phyloP scores from a whole-genome alignment of 305 asterid genomes.

The Rubia peregrina region DNA sequence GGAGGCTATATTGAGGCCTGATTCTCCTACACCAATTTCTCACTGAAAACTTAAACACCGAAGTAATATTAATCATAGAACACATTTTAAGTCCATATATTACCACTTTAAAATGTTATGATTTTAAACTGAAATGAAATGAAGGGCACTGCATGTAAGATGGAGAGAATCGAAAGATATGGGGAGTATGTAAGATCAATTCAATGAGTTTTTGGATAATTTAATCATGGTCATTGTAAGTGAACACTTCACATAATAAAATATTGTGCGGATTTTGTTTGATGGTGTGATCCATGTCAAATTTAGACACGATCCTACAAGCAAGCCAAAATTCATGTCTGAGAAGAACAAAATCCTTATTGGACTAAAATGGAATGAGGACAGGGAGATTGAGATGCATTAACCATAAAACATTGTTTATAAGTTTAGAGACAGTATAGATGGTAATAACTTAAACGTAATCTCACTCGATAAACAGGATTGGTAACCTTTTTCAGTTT shows the following conservation, averaged over 20 bases:
- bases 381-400: not conserved
- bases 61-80: too few species aligned
- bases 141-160: too few species aligned
- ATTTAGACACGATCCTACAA: not conserved
- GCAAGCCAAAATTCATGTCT: not conserved
- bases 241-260: not conserved
- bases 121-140: too few species aligned
- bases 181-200: too few species aligned
- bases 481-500: not conserved
- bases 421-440: not conserved
- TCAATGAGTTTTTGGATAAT: not conserved
- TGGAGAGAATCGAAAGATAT: too few species aligned
- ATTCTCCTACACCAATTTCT: too few species aligned
- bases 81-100: too few species aligned
- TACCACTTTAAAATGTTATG: too few species aligned
- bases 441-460: conserved; percentile 6
- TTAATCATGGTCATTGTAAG: too few species aligned
- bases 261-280: not conserved
- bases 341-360: not conserved
- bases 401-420: conserved; percentile 1
- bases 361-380: not conserved
- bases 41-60: too few species aligned
- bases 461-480: not conserved
- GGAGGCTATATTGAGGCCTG: too few species aligned
- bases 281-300: not conserved